phyloP scores from a whole-genome alignment of 2,329 filamentous ascomycete genomes.

The Botrytis paeoniae region DNA sequence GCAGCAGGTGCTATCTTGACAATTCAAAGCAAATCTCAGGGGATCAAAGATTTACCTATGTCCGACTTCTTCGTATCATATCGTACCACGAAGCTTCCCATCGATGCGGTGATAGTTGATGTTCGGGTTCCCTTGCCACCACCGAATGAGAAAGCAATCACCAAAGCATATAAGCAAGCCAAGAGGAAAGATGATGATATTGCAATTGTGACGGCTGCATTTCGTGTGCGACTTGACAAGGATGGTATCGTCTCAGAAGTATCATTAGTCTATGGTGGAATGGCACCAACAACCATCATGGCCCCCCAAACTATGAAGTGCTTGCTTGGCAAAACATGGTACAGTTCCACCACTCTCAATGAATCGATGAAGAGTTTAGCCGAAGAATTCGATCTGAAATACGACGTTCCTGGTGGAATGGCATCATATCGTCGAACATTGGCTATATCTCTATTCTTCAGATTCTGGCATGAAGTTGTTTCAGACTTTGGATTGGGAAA shows the following conservation, averaged over 20 bases:
- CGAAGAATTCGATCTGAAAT: constrained; percentile 79
- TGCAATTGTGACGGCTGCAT: constrained; percentile 85
- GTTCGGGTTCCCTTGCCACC: constrained; percentile 75
- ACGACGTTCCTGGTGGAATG: constrained; percentile 93
- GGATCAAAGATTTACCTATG: constrained; percentile 62
- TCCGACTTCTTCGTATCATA: constrained; percentile 87
- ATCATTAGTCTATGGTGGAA: constrained; percentile 85
- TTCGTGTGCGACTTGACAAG: constrained; percentile 69
- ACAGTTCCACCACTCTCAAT: constrained; percentile 76
- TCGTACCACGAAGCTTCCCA: constrained; percentile 74
- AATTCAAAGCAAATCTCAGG: constrained; percentile 54
- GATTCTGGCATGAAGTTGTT: constrained; percentile 88
- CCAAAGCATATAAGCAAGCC: constrained; percentile 89
- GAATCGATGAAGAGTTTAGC: constrained; percentile 81
- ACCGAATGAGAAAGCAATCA: constrained; percentile 68
- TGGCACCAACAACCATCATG: constrained; percentile 82
- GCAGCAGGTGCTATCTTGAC: constrained; percentile 77
- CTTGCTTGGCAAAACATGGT: constrained; percentile 72
- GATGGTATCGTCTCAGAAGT: constrained; percentile 66
- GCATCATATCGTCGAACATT: constrained; percentile 88
- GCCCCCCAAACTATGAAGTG: constrained; percentile 72
- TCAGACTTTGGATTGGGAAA: constrained; percentile 52
- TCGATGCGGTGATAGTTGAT: constrained; percentile 76
- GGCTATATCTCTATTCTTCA: constrained; percentile 89
- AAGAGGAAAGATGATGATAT: constrained; percentile 98